phyloP scores from a whole-genome alignment of 805 yeast genomes.

The Ogataea ramenticola region DNA sequence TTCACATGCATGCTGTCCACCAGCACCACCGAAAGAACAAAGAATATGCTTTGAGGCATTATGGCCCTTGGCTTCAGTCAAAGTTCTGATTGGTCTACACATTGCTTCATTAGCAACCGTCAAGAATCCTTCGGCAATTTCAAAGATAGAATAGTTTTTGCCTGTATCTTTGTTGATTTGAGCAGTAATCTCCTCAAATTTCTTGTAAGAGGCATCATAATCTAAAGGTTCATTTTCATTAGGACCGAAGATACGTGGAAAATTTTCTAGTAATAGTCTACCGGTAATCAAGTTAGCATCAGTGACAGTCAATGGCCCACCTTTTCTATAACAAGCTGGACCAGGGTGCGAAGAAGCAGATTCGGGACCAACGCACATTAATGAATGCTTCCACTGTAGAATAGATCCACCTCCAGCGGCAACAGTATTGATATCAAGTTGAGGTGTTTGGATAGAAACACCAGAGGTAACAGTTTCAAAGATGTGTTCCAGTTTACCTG shows the following conservation, averaged over 20 bases:
- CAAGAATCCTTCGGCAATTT: conserved; percentile 33
- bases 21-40: conserved; percentile 41
- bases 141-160: conserved; percentile 12
- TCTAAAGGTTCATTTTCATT: conserved; percentile 15
- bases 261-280: conserved; percentile 29
- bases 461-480: conserved; percentile 22
- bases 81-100: conserved; percentile 37
- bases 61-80: conserved; percentile 37
- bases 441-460: conserved; percentile 22
- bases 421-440: conserved; percentile 16
- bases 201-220: conserved; percentile 21
- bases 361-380: conserved; percentile 35
- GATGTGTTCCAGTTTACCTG: conserved; percentile 17
- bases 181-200: conserved; percentile 27
- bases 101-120: conserved; percentile 34
- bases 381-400: conserved; percentile 17
- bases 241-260: conserved; percentile 23
- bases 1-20: conserved; percentile 36
- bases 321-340: conserved; percentile 37
- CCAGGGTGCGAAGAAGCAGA: conserved; percentile 38
- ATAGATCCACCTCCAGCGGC: conserved; percentile 11
- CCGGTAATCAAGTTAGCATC: conserved; percentile 36
- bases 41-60: conserved; percentile 32
- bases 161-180: conserved; percentile 25
- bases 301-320: conserved; percentile 36